Base-by-base conservation (phyloP, 345 rosid genomes). In the Trapa incisa region DNA sequence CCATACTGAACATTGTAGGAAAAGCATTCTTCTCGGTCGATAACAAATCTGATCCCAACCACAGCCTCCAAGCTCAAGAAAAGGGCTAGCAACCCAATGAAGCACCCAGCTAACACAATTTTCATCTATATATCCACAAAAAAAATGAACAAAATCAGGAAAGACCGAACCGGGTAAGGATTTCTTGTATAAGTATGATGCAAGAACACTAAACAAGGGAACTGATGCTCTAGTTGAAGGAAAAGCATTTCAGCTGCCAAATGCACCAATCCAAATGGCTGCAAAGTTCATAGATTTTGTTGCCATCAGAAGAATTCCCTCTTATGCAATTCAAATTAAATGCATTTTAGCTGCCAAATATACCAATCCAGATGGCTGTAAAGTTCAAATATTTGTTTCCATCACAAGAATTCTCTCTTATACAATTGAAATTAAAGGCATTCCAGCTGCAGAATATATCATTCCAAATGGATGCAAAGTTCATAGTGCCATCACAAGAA, bases 1-100 rank as follows among this genome's bases (percentile, higher is more conserved):
- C 80, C 86, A 57, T 83, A 85, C 64, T 87, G 73, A 68, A 85
- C 87, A 74, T 87, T 75, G 70, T 83, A 80, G 47, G 89, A 80
- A 77, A 85, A 77, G 66, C 92, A 87, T 67, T 87, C 92, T 72
- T 87, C 92, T 67, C 83, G 77, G 29, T 87, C 86, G 12, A 87
- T 80, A 66, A 81, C 83, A 6, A 85, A 83, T 77, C 92, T 79
- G 68, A 85, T 81, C 42, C 83, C 92, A 5, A 58, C 72, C 58
- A 70, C 87, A 0, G 72, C 68, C 64, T 72, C 70, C 1, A 72
- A 76, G 62, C 63, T 70, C 16, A 37, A 76, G 15, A 78, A 14
- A 16, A 85, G 37, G 5, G 76, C 87, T 76, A 81, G 61, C 45
- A 83, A 66, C 60, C 68, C 47, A 10, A 65, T 73, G 68, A 71